These are phyloP conservation scores for Suillus variegatus DNA, from an alignment of 768 basidiomycete species.

Conservation along the genomic window DNA sequence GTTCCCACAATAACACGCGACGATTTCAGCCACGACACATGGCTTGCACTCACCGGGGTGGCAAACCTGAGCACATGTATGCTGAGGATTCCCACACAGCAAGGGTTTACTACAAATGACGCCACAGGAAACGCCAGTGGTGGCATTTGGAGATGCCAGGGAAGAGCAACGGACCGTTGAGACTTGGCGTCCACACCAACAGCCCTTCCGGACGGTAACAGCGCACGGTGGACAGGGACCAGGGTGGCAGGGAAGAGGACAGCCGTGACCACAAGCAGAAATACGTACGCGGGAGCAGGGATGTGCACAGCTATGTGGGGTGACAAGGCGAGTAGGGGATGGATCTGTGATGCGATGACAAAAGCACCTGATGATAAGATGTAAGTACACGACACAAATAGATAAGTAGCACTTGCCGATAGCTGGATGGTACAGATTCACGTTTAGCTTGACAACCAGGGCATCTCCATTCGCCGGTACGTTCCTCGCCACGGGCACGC, in stretches of 20 bases:
- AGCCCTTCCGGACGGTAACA: constrained; percentile 72
- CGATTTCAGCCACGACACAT: constrained; percentile 57
- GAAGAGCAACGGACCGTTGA: constrained; percentile 61
- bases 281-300: constrained; percentile 62
- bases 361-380: constrained; percentile 63
- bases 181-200: constrained; percentile 72
- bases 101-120: constrained; percentile 45
- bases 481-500: constrained; percentile 67
- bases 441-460: constrained; percentile 89
- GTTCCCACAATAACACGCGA: constrained; percentile 82
- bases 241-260: constrained; percentile 86
- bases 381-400: constrained; percentile 15
- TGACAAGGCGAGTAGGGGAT: constrained; percentile 64
- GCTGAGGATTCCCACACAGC: constrained; percentile 64
- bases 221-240: constrained; percentile 96
- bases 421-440: constrained; percentile 61
- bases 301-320: constrained; percentile 76
- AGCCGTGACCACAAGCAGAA: constrained; percentile 72
- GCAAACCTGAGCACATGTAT: constrained; percentile 67
- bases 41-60: constrained; percentile 75
- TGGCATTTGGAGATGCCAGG: constrained; percentile 11
- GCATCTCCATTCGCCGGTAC: constrained; percentile 85
- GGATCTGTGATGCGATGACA: constrained; percentile 78
- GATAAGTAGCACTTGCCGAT: constrained; percentile 50
- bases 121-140: constrained; percentile 35